phyloP scores from a whole-genome alignment of 1,139 yeast species.

The Protomyces macrosporus region DNA sequence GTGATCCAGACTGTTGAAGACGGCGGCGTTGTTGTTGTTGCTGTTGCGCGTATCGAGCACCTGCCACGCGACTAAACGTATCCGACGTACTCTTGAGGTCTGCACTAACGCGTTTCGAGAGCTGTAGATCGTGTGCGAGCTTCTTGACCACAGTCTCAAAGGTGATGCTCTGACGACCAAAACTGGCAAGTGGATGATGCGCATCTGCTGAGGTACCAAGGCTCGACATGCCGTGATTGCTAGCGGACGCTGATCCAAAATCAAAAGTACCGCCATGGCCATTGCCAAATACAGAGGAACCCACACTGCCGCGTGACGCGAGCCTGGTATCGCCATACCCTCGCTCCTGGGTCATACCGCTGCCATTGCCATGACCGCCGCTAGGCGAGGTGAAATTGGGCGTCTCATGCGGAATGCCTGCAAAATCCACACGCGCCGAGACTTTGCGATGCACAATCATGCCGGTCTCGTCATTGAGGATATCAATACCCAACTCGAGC shows the following conservation, averaged over 20 bases:
- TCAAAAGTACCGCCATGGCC: not conserved
- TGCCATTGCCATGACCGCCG: not conserved
- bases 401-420: slow-evolving; percentile 28
- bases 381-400: not conserved
- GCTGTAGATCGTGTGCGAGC: slow-evolving; percentile 14
- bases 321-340: not conserved
- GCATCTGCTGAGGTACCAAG: slow-evolving; percentile 6
- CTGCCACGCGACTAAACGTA: not conserved
- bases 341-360: not conserved
- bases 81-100: slow-evolving; percentile 27
- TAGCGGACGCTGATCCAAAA: slow-evolving; percentile 5
- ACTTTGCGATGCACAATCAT: slow-evolving; percentile 32
- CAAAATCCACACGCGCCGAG: slow-evolving; percentile 31
- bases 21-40: too few species aligned
- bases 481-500: slow-evolving; percentile 85
- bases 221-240: not conserved
- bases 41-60: not conserved
- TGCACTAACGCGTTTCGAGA: slow-evolving; percentile 24
- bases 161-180: slow-evolving; percentile 21
- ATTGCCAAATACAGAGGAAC: too few species aligned
- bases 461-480: slow-evolving; percentile 38
- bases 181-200: not conserved
- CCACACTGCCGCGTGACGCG: slow-evolving; percentile 1
- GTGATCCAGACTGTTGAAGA: not conserved
- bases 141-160: slow-evolving; percentile 24